Conservation (phyloP, 371 early-diverging fungal genomes). For the Apophysomyces elegans region DNA sequence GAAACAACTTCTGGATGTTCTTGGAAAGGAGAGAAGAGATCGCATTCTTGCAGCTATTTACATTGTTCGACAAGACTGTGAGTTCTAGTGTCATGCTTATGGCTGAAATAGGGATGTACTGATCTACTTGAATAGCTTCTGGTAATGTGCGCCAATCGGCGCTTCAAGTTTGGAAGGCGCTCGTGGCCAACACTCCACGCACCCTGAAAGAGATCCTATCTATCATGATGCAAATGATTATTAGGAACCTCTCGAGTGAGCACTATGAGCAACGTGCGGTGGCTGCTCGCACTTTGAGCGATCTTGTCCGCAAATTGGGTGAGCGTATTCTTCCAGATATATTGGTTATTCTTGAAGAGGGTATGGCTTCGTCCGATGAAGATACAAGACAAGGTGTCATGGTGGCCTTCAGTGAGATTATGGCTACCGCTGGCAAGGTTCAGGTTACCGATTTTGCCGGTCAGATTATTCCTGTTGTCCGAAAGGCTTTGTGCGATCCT, state of each 20-base stretch:
- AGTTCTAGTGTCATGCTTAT: constrained; percentile 16
- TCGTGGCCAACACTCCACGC: constrained; percentile 96
- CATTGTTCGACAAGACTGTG: constrained; percentile 84
- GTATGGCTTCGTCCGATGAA: constrained; percentile 69
- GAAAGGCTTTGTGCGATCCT: constrained; percentile 80
- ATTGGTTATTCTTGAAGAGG: constrained; percentile 86
- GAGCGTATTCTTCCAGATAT: constrained; percentile 86
- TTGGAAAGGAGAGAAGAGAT: constrained; percentile 89
- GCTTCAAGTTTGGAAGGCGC: constrained; percentile 92
- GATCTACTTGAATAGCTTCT: constrained; percentile 35
- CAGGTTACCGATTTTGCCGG: constrained; percentile 85
- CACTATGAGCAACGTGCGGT: constrained; percentile 78
- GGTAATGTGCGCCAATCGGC: constrained; percentile 91
- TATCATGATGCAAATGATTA: constrained; percentile 85
- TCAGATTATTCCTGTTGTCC: constrained; percentile 79
- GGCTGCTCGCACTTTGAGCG: constrained; percentile 92
- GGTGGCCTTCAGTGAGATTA: constrained; percentile 91
- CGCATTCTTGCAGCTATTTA: constrained; percentile 91
- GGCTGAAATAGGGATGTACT: not conserved
- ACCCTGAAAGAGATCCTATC: constrained; percentile 94
- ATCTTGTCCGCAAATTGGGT: constrained; percentile 94
- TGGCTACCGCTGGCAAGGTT: constrained; percentile 82
- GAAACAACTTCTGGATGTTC: constrained; percentile 77
- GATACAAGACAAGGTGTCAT: constrained; percentile 90
- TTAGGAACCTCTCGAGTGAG: constrained; percentile 76